A percentile compares a stretch with the other conserved stretches of the same genome.
phyloP scores from a whole-genome alignment of 345 rosid species.

The Arabis hirsuta region DNA sequence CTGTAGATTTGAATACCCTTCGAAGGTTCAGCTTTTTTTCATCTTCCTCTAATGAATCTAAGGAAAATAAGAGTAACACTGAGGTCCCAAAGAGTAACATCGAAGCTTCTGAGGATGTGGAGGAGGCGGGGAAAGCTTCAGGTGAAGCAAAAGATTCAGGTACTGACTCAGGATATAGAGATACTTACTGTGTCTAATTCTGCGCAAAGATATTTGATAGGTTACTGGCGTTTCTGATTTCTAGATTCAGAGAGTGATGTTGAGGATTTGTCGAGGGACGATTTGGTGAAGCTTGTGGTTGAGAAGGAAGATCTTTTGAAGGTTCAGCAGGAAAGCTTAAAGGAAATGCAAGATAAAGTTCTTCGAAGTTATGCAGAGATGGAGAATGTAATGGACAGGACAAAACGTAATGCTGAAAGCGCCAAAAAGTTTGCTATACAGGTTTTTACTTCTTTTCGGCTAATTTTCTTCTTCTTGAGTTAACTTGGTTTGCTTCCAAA shows the following conservation, averaged over 20 bases:
- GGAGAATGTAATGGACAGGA: constrained; percentile 88
- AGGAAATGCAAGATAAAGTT: constrained; percentile 75
- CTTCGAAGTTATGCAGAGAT: constrained; percentile 78
- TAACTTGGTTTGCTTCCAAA: neutral
- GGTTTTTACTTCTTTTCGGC: constrained; percentile 43
- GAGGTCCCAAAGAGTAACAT: constrained; percentile 26
- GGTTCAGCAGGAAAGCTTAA: constrained; percentile 61
- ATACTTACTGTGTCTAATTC: constrained; percentile 34
- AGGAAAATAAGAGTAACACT: constrained; percentile 45
- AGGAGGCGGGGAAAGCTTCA: constrained; percentile 37
- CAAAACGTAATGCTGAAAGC: constrained; percentile 87
- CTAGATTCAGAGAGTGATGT: constrained; percentile 67
- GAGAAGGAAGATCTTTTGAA: constrained; percentile 83
- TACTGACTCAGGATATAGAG: constrained; percentile 42
- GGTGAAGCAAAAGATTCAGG: constrained; percentile 51
- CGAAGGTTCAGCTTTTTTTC: constrained; percentile 65
- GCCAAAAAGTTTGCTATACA: constrained; percentile 88
- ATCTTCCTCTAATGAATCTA: constrained; percentile 65
- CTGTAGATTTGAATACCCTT: constrained; percentile 42
- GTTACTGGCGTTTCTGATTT: constrained; percentile 57
- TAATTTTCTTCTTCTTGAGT: neutral
- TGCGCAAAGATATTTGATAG: constrained; percentile 47
- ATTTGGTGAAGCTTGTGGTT: constrained; percentile 69
- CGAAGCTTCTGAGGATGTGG: constrained; percentile 39
- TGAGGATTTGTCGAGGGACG: constrained; percentile 68